Conservation (phyloP, 768 basidiomycete species). For the Pleurotus ostreatus region DNA sequence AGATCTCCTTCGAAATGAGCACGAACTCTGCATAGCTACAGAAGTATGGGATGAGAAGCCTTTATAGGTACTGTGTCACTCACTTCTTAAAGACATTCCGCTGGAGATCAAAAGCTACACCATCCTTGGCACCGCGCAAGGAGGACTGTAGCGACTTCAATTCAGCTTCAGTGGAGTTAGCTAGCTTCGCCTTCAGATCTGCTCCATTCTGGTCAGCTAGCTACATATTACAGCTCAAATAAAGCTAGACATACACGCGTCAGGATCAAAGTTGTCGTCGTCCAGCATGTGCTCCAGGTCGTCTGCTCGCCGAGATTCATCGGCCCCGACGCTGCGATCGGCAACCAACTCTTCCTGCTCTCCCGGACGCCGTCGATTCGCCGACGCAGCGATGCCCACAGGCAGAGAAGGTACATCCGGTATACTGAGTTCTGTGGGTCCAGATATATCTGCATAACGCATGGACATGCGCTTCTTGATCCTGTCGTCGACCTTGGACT, state of each 20-base stretch:
- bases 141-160: conserved; percentile 74
- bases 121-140: conserved; percentile 63
- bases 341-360: conserved; percentile 46
- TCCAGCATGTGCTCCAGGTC: conserved; percentile 62
- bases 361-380: conserved; percentile 16
- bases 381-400: conserved; percentile 33
- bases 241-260: conserved; percentile 63
- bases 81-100: conserved; percentile 94
- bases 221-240: conserved; percentile 9
- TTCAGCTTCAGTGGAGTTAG: conserved; percentile 86
- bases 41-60: background rate
- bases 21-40: conserved; percentile 95
- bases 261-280: conserved; percentile 81
- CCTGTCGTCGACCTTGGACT: conserved; percentile 73
- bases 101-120: conserved; percentile 78
- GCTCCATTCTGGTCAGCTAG: background rate
- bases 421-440: conserved; percentile 53
- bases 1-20: conserved; percentile 94
- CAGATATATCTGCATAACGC: conserved; percentile 84
- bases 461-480: conserved; percentile 96
- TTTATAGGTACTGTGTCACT: background rate
- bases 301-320: conserved; percentile 45
- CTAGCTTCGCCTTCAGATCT: conserved; percentile 82
- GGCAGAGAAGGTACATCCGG: conserved; percentile 62
- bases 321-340: conserved; percentile 23